A percentile compares a stretch with the other conserved stretches of the same genome.
phyloP scores from a whole-genome alignment of 352 stramenopile species.

The Pythium apleroticum region DNA sequence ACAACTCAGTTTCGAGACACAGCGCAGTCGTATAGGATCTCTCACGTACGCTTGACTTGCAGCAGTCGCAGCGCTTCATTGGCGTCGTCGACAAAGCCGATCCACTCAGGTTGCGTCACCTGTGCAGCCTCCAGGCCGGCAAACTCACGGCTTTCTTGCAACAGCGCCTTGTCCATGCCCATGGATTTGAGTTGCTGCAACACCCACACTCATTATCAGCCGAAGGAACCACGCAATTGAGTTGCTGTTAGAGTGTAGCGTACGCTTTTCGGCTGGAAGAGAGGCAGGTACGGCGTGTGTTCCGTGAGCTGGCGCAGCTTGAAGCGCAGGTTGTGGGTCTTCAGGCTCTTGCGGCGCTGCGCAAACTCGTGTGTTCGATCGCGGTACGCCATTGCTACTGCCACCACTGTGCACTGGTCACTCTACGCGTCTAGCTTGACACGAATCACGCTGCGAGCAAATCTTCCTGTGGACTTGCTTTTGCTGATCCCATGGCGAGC shows the following conservation, averaged over 20 bases:
- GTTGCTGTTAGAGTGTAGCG: too few relatives aligned
- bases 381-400: constrained; percentile 50
- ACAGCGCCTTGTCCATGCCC: constrained; percentile 60
- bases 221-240: background rate
- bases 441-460: background rate
- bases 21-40: background rate
- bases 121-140: constrained; percentile 31
- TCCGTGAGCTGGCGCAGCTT: constrained; percentile 49
- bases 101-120: constrained; percentile 54
- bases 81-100: constrained; percentile 53
- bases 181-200: constrained; percentile 44
- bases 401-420: too few relatives aligned
- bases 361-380: constrained; percentile 56
- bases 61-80: constrained; percentile 69
- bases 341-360: constrained; percentile 41
- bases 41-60: constrained; percentile 60
- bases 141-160: constrained; percentile 58
- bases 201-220: background rate
- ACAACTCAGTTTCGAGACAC: background rate
- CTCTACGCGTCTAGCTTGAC: too few relatives aligned
- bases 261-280: constrained; percentile 64
- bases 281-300: constrained; percentile 37
- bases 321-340: constrained; percentile 60
- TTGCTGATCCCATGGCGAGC: background rate
- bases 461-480: background rate